Conservation (phyloP, 345 rosid species). For the Chamaenerion angustifolium region DNA sequence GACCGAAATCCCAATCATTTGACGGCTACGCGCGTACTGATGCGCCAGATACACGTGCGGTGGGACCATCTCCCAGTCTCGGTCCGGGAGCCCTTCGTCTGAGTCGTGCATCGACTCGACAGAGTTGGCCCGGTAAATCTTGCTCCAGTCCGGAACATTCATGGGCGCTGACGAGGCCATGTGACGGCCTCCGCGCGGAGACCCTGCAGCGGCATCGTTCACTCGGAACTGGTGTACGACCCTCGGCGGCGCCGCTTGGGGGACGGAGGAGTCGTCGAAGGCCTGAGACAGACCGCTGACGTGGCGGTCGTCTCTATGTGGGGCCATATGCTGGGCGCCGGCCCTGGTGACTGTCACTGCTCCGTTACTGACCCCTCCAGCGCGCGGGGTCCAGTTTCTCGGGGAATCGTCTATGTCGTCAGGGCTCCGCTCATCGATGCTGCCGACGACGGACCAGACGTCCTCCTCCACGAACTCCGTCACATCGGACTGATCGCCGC, state of each 20-base stretch:
- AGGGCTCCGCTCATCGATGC: background rate
- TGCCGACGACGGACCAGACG: slow-evolving; percentile 12
- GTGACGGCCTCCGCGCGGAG: background rate
- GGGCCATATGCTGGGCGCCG: too few species aligned
- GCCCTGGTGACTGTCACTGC: background rate
- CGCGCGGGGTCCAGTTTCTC: background rate
- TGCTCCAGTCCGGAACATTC: slow-evolving; percentile 17
- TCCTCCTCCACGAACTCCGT: slow-evolving; percentile 17
- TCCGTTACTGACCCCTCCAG: background rate
- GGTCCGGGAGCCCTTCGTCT: slow-evolving; percentile 10
- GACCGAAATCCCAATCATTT: slow-evolving; percentile 13
- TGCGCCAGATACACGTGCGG: slow-evolving; percentile 28
- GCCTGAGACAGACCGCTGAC: slow-evolving; percentile 18
- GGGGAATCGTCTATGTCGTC: background rate
- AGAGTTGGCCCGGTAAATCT: slow-evolving; percentile 16
- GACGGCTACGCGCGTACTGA: slow-evolving; percentile 12
- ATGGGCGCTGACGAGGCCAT: slow-evolving; percentile 17
- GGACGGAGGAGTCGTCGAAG: slow-evolving; percentile 8
- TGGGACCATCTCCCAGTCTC: slow-evolving; percentile 13
- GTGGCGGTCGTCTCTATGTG: slow-evolving; percentile 1
- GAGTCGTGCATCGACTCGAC: slow-evolving; percentile 15
- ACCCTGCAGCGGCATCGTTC: background rate
- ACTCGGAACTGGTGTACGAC: slow-evolving; percentile 13
- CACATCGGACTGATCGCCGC: background rate
- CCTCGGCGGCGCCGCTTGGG: slow-evolving; percentile 7